Conservation (phyloP, 306 rosid genomes). For the Sophora flavescens region DNA sequence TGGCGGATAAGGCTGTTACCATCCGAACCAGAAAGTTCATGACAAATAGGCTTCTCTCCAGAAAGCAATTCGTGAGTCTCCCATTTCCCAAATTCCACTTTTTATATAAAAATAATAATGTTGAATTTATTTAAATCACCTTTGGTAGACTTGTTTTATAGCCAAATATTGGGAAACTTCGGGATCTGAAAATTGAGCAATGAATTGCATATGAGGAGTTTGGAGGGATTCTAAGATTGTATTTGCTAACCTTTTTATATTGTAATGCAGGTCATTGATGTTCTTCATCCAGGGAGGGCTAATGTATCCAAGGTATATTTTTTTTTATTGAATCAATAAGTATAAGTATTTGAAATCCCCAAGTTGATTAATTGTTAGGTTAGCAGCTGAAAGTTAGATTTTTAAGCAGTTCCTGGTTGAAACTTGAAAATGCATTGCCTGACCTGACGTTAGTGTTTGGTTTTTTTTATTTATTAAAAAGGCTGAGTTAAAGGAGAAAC, state of each 20-base stretch:
- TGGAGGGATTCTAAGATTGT: no score
- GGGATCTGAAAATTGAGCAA: no score
- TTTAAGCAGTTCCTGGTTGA: not conserved
- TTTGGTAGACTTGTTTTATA: no score
- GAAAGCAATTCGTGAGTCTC: constrained; percentile 84
- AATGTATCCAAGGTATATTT: constrained; percentile 84
- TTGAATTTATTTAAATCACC: not conserved
- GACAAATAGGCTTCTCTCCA: constrained; percentile 86
- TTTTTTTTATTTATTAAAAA: constrained; percentile 25
- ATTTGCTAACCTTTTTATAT: not conserved
- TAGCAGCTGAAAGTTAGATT: not conserved
- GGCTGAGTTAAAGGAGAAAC: constrained; percentile 92
- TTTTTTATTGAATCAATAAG: not conserved
- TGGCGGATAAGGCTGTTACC: constrained; percentile 94
- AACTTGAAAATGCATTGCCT: not conserved
- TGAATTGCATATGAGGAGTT: no score
- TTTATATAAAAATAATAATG: no score
- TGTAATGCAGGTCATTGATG: constrained; percentile 67
- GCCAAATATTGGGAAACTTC: no score
- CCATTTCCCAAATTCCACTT: not conserved
- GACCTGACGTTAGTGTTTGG: not conserved
- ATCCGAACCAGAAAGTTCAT: constrained; percentile 86
- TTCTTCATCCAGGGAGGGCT: constrained; percentile 91
- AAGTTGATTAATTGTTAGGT: not conserved
- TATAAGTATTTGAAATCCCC: no score